Evolutionary conservation across 2,329 filamentous ascomycete species (phyloP), one percentile per base, ranked within the genome.

Genomic region (Monosporascus cannonballus): DNA sequence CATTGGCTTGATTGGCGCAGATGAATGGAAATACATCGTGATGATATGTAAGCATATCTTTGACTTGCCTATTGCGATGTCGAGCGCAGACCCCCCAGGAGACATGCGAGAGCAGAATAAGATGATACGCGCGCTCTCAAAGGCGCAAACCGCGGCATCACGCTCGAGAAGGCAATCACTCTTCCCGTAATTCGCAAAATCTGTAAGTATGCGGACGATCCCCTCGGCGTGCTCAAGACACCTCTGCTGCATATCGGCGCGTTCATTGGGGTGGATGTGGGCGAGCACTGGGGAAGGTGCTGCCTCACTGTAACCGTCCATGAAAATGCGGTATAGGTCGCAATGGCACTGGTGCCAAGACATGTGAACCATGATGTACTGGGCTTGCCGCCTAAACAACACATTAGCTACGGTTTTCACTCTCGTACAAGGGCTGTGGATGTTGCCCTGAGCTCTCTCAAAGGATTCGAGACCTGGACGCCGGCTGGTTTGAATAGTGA

Each of bases 291-390:
- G 61, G 0, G 55, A 51, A 0, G 71, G 72, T 0, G 73, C 69
- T 0, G 71, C 67, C 46, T 75, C 73, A 3, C 67, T 69, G 44
- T 71, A 76, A 14, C 67, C 70, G 2, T 66, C 65, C 3, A 76
- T 57, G 4, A 74, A 66, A n/a, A 74, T 66, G 2, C 73, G 71
- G 51, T 75, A 75, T 4, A 76, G 54, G 47, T 76, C 73, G 56
- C 71, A 74, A 50, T 75, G 68, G 11, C 67, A 71, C 47, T 75
- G 72, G 18, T 75, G 71, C 61, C 68, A 75, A 1, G 67, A 71
- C 18, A 67, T 57, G 53, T 68, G 66, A 7, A 70, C 52, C 59
- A 69, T 64, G n/a, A 71, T 54, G 30, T 64, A 64, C 47, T 63
- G 61, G 1, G 61, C 59, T 9, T 55, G 64, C 60, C 60, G 61